A percentile compares a stretch with the other conserved stretches of the same genome.
Evolutionary conservation across 23 red algal genomes (phyloP).

Genomic region (Gracilaria domingensis): DNA sequence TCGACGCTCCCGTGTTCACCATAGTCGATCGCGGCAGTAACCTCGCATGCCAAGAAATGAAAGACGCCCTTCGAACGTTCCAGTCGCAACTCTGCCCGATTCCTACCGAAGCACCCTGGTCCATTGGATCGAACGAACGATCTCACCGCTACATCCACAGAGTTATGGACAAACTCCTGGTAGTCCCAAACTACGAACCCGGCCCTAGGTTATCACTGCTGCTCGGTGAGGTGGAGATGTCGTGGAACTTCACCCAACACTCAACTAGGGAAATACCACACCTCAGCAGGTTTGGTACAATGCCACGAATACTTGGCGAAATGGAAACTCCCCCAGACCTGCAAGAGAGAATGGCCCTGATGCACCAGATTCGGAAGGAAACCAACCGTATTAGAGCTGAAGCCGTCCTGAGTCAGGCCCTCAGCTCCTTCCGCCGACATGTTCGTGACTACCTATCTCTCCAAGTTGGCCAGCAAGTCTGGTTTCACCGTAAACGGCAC

Average conservation of each 20-base stretch:
- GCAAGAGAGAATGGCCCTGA: background rate
- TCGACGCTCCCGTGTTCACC: conserved; percentile 4
- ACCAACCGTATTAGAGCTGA: conserved; percentile 1
- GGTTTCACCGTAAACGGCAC: conserved; percentile 5
- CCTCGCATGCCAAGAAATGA: background rate
- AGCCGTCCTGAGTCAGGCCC: background rate
- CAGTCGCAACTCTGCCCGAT: conserved; percentile 17
- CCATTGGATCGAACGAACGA: conserved; percentile 5
- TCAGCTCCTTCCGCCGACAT: background rate
- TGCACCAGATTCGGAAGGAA: background rate
- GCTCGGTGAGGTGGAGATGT: conserved; percentile 16
- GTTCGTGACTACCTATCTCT: background rate
- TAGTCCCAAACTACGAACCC: background rate
- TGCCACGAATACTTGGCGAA: background rate
- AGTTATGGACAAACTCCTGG: conserved; percentile 13
- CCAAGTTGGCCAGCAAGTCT: background rate
- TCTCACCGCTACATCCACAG: conserved; percentile 19
- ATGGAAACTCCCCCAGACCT: background rate
- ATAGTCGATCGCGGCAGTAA: conserved; percentile 25
- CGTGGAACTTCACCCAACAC: conserved; percentile 21
- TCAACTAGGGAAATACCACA: background rate
- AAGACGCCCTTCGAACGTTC: background rate
- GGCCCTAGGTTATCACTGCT: background rate
- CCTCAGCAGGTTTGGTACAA: conserved; percentile 4
- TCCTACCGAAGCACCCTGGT: conserved; percentile 30